Base-by-base conservation (phyloP, 345 rosid genomes). In the Xanthoceras sorbifolium region DNA sequence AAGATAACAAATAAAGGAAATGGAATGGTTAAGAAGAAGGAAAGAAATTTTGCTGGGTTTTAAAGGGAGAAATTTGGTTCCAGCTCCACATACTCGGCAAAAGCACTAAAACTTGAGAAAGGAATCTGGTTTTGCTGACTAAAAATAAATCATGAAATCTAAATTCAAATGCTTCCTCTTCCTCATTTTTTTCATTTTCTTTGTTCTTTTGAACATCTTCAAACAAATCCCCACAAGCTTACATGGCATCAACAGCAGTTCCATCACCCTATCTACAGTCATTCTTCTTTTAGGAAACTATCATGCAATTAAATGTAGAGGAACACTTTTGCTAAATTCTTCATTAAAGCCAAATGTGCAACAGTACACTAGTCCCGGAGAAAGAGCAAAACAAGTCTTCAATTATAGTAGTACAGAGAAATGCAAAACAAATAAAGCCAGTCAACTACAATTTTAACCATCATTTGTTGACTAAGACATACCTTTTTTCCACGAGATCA, bases 401-500 rank as follows among this genome's bases (percentile, higher is more conserved):
- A 57, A 17, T 69, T 25, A 52, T 40, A 67, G 12, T 11, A 9
- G 23, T 50, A 42, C 28, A 12, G 6, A 36, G 52, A 17, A 38
- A 40, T 3, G 25, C 54, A 60, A 25, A 52, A 59, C 25, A 15
- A 72, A 60, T 9, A 54, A 69, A 25, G 6, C 7, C 50, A n/a
- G 22, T 59, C 10, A 40, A 57, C 17, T 59, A 25, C 17, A 50
- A 64, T 15, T 6, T 40, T 7, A 60, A 59, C 22, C 32, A 72
- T 72, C 38, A 8, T 59, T 26, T 15, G 68, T 50, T 34, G 70
- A 59, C 66, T 63, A 38, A 78, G 44, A 36, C 59, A 11, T 75
- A 88, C 97, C 94, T 91, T 86, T 91, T 91, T 64, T 91, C 97
- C 73, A 91, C 94, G 46, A 91, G 97, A 72, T 91, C 97, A 2